phyloP scores from a whole-genome alignment of 2,329 filamentous ascomycete genomes.

The Exophiala aquamarina region DNA sequence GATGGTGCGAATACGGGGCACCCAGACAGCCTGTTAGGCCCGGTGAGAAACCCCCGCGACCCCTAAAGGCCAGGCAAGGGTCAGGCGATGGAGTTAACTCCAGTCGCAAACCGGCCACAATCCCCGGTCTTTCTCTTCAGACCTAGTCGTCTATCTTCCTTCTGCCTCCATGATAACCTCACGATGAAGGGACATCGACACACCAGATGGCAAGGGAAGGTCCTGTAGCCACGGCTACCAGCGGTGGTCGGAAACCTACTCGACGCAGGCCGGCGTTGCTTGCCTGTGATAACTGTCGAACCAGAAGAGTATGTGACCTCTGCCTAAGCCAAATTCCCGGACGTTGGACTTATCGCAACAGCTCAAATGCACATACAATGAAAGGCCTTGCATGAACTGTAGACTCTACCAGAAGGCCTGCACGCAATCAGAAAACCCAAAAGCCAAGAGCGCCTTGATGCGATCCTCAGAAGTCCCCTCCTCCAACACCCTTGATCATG shows the following conservation, averaged over 20 bases:
- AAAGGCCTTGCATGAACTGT: conserved; percentile 5
- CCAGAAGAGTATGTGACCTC: not conserved
- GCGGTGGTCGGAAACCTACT: not conserved
- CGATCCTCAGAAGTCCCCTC: not conserved
- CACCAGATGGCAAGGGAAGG: not conserved
- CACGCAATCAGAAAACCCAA: not conserved
- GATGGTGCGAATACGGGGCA: no score
- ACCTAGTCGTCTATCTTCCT: no score
- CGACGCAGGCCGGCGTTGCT: not conserved
- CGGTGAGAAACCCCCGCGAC: no score
- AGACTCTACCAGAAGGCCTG: conserved; percentile 3
- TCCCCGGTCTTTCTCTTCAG: no score
- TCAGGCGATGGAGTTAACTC: no score
- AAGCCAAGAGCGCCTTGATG: not conserved
- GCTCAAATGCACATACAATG: conserved; percentile 6
- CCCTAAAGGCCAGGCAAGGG: no score
- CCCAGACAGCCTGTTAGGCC: no score
- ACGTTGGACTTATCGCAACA: not conserved
- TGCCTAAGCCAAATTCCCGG: not conserved
- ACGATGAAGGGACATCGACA: no score
- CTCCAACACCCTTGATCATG: no score
- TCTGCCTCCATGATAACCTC: no score
- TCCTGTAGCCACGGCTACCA: not conserved
- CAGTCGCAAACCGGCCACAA: no score
- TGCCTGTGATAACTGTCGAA: conserved; percentile 3